A percentile compares a stretch with the other conserved stretches of the same genome.
These are phyloP conservation scores for Xerocomus potaroensis DNA, from an alignment of 768 basidiomycete genomes.

Conservation along the genomic window DNA sequence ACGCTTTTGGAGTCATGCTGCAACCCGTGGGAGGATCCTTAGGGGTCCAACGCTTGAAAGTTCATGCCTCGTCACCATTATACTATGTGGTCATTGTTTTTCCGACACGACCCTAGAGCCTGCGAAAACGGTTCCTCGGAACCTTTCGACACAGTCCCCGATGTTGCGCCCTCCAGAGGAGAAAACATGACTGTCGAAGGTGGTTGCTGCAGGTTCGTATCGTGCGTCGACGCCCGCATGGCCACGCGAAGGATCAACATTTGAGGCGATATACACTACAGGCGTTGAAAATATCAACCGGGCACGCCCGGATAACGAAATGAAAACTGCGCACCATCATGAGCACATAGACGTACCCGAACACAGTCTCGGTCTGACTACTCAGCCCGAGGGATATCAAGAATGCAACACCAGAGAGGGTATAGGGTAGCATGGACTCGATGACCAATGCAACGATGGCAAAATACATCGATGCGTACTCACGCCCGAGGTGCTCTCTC, in stretches of 20 bases:
- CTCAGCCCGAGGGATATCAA: slow-evolving; percentile 2
- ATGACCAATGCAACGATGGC: slow-evolving; percentile 4
- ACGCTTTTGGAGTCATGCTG: no score
- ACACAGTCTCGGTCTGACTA: not conserved
- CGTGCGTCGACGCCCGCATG: not conserved
- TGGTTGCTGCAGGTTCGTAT: not conserved
- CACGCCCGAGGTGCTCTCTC: not conserved
- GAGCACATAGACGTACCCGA: not conserved
- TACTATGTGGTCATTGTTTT: not conserved
- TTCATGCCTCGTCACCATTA: not conserved
- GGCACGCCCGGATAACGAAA: not conserved
- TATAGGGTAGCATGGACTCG: slow-evolving; percentile 13
- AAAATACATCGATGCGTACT: slow-evolving; percentile 7
- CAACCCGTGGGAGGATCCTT: no score
- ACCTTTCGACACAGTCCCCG: not conserved
- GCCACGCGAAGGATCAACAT: slow-evolving; percentile 11
- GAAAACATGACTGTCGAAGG: slow-evolving; percentile 3
- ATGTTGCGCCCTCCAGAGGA: not conserved
- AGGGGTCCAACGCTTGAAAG: no score
- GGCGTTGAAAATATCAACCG: not conserved
- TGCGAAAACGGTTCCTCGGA: not conserved
- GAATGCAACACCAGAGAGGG: slow-evolving; percentile 5
- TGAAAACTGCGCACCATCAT: slow-evolving; percentile 7
- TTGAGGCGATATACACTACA: slow-evolving; percentile 12
- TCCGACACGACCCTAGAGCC: not conserved